Evolutionary conservation across 306 rosid genomes (phyloP), one percentile per base, ranked within the genome.

Genomic region (Mimosa bimucronata): DNA sequence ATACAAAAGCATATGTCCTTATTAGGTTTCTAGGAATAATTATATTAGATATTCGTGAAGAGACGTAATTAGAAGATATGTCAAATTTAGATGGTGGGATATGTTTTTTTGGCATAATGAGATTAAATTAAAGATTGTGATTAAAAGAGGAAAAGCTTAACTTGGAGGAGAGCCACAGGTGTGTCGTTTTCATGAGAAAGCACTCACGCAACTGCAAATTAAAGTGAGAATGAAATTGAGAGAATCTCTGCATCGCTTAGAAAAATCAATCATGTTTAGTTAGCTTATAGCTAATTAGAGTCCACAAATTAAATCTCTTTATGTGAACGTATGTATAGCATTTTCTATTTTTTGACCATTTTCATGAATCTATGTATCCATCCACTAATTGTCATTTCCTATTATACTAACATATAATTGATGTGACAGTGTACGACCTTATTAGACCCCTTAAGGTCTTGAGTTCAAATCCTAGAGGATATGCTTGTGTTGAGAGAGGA

Each of bases 131-230:
- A 23, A 55, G 15, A 58, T 23, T 10, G 31, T 1, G 65, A 23
- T 23, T 58, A 10, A 3, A 16, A 60, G 30, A 60, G 34, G 3
- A 25, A 7, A 19, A 19, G 1, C 15, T 58, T 60, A 26, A 11
- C 66, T 25, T 60, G 18, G 31, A 52, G 34, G 66, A 7, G 3
- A 77, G 37, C 67, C 66, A 34, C 55, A 48, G 16, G 31, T 21
- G 14, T 9, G 26, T 84, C 86, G 74, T 50, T 86, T 86, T 89
- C 83, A 77, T 34, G 71, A 70, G 80, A 81, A 81, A 67, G 81
- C 91, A 89, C 87, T 86, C 89, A 84, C 92, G 91, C 87, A 89
- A 88, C 76, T 60, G 74, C 58, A 71, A 52, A 52, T 18, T 52
- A 19, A 52, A 60, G 68, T 42, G 66, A 45, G 40, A 62, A 29